A percentile compares a stretch with the other conserved stretches of the same genome.
Conservation (phyloP, 129 eudicot species). For the Lonicera japonica region DNA sequence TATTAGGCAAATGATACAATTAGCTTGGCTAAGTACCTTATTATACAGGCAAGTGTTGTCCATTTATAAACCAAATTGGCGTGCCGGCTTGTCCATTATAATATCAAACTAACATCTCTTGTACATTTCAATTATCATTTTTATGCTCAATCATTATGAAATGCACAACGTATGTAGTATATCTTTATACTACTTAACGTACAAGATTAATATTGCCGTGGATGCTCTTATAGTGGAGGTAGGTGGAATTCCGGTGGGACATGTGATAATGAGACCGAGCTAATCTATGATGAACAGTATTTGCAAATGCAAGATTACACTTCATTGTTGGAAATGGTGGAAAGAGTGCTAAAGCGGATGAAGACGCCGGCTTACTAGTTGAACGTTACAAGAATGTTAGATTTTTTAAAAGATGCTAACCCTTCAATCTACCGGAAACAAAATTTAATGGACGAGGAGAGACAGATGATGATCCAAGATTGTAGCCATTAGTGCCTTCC, state of each 20-base stretch:
- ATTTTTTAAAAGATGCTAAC: constrained; percentile 50
- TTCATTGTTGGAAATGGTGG: constrained; percentile 26
- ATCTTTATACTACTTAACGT: too few relatives aligned
- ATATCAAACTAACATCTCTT: too few relatives aligned
- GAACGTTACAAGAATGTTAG: constrained; percentile 43
- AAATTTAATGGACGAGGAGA: constrained; percentile 34
- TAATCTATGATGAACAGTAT: constrained; percentile 25
- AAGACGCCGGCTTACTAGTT: constrained; percentile 27
- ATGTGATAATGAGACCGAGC: constrained; percentile 46
- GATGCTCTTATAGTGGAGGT: constrained; percentile 41
- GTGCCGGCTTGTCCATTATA: too few relatives aligned
- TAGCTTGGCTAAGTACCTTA: too few relatives aligned
- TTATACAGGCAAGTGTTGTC: too few relatives aligned
- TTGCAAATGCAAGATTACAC: constrained; percentile 15
- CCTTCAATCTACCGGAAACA: constrained; percentile 43
- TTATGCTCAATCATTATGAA: too few relatives aligned
- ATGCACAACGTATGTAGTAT: too few relatives aligned
- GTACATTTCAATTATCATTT: too few relatives aligned
- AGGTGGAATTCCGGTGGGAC: constrained; percentile 53
- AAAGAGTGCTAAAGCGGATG: constrained; percentile 21
- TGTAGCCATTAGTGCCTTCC: constrained; percentile 69
- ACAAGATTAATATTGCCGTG: too few relatives aligned
- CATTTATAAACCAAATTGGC: too few relatives aligned
- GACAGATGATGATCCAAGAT: constrained; percentile 34
- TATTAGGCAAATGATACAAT: too few relatives aligned